phyloP scores from a whole-genome alignment of 768 basidiomycete genomes.

The Crucibulum laeve region DNA sequence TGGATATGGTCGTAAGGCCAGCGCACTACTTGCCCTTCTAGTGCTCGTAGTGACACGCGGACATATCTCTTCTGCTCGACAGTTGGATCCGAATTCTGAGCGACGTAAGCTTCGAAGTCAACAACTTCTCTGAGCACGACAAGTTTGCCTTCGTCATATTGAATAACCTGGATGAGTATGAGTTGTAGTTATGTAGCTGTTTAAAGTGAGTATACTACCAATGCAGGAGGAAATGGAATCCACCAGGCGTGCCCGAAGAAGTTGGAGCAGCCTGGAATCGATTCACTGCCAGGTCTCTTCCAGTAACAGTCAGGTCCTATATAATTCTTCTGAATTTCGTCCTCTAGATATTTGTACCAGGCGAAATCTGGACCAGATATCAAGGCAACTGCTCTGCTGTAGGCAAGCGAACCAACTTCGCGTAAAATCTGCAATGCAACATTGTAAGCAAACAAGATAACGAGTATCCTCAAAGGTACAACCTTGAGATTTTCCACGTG shows the following conservation, averaged over 20 bases:
- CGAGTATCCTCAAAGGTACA: conserved; percentile 1
- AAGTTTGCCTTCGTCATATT: conserved; percentile 59
- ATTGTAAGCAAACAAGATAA: not conserved
- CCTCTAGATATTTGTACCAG: conserved; percentile 43
- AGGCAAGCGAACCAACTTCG: conserved; percentile 57
- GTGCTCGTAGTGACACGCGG: conserved; percentile 56
- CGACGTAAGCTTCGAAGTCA: conserved; percentile 55
- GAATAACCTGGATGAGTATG: conserved; percentile 46
- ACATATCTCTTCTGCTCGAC: conserved; percentile 50
- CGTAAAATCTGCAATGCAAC: conserved; percentile 55
- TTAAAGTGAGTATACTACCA: conserved; percentile 33
- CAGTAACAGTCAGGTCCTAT: conserved; percentile 76
- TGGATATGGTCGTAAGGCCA: conserved; percentile 64
- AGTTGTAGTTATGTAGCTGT: conserved; percentile 1
- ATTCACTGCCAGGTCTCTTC: conserved; percentile 30
- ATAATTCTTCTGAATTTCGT: conserved; percentile 50
- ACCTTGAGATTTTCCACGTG: conserved; percentile 81
- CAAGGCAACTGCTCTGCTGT: conserved; percentile 47
- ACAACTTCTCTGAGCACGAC: conserved; percentile 39
- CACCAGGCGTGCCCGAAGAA: conserved; percentile 79
- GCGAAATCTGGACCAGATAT: conserved; percentile 40
- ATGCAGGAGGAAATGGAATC: conserved; percentile 73
- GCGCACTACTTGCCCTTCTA: conserved; percentile 56
- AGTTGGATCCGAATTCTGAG: conserved; percentile 51
- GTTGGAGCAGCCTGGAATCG: conserved; percentile 32